Base-by-base conservation (phyloP, 2,329 filamentous ascomycete genomes). In the Emergomyces orientalis region DNA sequence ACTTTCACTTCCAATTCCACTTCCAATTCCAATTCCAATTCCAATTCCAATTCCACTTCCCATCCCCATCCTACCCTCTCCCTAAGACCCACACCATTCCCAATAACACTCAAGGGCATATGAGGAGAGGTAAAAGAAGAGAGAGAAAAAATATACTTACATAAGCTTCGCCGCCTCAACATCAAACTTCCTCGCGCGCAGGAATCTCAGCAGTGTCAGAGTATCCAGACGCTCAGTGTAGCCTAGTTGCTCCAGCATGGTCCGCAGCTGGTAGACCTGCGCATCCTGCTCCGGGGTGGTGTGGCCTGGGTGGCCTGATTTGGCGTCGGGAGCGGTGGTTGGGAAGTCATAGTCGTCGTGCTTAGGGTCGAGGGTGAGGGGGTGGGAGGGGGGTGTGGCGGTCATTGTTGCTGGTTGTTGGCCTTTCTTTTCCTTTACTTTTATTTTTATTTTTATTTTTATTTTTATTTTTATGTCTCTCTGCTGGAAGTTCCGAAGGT, bases 321-420 rank as follows among this genome's bases (percentile, higher is more conserved):
- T 84, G 56, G 83, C 75, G 69, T 85, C 84, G 62, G 89, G 84
- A 56, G 90, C 86, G 66, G 84, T 88, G 67, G 87, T 90, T 66
- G 94, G 94, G 81, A 85, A 97, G 78, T 97, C 92, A 78, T 94
- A 97, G 81, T 95, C 77, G 80, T 97, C 94, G 82, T 97, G 96
- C 80, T 96, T 97, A 75, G 90, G 83, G 78, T 96, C 87, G 71
- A 91, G 78, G 69, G 80, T 76, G 69, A 82, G 75, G 69, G 76
- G 72, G 72, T 76, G 67, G 57, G 59, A 39, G 41, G 59, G 60
- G 37, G 62, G 60, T 13, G 60, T 39, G 19, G n/a, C 60, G 39
- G 61, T 59, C 59, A 64, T 63, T 47, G 49, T 47, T 54, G 49
- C 34, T 8, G 49, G 47, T 27, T 9, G 30, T 58, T 8, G 19